Evolutionary conservation across 2,329 filamentous ascomycete species (phyloP), one percentile per base, ranked within the genome.

Genomic region (Pestalotiopsis sp.): DNA sequence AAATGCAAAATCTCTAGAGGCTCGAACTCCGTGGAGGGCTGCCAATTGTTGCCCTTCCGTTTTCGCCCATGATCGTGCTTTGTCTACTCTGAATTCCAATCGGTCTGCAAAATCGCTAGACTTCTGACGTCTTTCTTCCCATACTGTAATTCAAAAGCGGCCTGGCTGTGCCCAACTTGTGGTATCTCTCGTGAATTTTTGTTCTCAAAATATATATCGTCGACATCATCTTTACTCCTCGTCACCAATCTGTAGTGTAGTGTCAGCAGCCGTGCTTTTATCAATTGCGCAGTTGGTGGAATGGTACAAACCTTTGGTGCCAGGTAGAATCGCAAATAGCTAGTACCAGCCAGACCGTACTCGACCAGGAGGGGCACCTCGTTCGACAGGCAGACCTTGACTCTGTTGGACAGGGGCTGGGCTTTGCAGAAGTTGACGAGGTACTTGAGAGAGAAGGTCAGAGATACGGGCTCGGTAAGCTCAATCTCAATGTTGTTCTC

Each of bases 401-500:
- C 97, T 73, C 88, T 87, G 74, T 82, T 85, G 52, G 95, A 95
- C 70, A 99, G 86, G 66, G 90, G 91, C 72, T 94, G 92, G 41
- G 97, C 97, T 86, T 99, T 99, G 92, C 96, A 98, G 86, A 99
- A 99, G 89, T 98, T 98, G 87, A 97, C 93, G 3, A 99, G 91
- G 85, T 99, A 99, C 86, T 99, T 99, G 77, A 99, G 92, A 41
- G 96, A 98, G 86, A 99, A 99, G 64, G 95, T 98, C 72, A 99
- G 89, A 45, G 93, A 88, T 70, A 99, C 96, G 65, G 96, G 94
- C 85, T 99, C 97, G 52, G 90, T 92, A 71, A 99, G 90, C 78
- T 94, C 90, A 81, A 99, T 98, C 73, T 93, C 89, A 76, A 98
- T 92, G 78, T 95, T 93, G 78, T 92, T 86, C 11, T 93, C 89